A percentile compares a stretch with the other conserved stretches of the same genome.
Evolutionary conservation across 371 early-diverging fungal genomes (phyloP).

Genomic region (Mortierella sp.): DNA sequence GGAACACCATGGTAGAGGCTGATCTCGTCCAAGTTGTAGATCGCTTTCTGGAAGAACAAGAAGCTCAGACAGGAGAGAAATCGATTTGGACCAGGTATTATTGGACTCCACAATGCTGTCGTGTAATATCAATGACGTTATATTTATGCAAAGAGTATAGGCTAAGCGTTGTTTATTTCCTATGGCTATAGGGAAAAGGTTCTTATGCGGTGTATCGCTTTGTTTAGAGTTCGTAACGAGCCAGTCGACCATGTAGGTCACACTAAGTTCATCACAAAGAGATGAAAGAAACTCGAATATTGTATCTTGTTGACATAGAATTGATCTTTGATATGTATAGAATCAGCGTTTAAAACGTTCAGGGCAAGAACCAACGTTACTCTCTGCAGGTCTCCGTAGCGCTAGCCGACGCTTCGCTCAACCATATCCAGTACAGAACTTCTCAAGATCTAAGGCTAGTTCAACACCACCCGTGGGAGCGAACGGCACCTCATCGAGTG

Average conservation of each 20-base stretch:
- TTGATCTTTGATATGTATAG: neutral
- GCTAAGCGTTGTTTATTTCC: too few species aligned
- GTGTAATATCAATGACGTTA: neutral
- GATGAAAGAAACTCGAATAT: neutral
- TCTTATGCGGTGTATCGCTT: slow-evolving; percentile 30
- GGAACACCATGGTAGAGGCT: slow-evolving; percentile 18
- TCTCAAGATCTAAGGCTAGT: neutral
- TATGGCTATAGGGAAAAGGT: slow-evolving; percentile 25
- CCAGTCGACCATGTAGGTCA: slow-evolving; percentile 1
- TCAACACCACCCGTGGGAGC: neutral
- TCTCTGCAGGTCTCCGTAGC: neutral
- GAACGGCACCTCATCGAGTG: slow-evolving; percentile 1
- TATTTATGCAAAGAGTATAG: neutral
- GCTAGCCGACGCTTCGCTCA: neutral
- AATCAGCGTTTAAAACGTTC: neutral
- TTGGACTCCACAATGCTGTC: neutral
- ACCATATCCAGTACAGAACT: slow-evolving; percentile 6
- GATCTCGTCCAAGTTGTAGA: slow-evolving; percentile 28
- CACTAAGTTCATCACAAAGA: neutral
- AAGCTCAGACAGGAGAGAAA: slow-evolving; percentile 3
- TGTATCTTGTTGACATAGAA: neutral
- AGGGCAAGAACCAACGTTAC: neutral
- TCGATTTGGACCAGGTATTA: slow-evolving; percentile 40
- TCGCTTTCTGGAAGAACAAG: slow-evolving; percentile 30
- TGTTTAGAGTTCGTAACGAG: slow-evolving; percentile 24